Conservation (phyloP, 1,284 basidiomycete species). For the Ustilago xerochloae region DNA sequence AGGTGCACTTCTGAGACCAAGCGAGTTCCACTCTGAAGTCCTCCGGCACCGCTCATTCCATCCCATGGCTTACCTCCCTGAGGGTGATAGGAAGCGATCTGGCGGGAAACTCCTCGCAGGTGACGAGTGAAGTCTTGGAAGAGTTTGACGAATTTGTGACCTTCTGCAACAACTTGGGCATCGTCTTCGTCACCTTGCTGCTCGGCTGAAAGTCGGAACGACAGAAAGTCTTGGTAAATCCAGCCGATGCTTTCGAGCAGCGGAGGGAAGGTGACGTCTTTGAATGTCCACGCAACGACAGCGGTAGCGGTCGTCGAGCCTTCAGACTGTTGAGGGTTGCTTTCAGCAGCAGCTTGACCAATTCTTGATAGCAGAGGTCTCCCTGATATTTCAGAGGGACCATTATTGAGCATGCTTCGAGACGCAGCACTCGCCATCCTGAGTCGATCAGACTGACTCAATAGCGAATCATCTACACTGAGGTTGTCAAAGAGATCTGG, state of each 20-base stretch:
- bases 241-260: conserved; percentile 14
- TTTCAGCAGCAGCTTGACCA: too few species aligned
- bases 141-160: conserved; percentile 13
- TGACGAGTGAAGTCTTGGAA: conserved; percentile 15
- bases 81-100: conserved; percentile 26
- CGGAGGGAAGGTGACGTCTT: conserved; percentile 25
- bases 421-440: too few species aligned
- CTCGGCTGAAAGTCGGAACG: too few species aligned
- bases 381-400: too few species aligned
- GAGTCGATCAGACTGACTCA: not conserved
- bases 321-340: not conserved
- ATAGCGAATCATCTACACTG: too few species aligned
- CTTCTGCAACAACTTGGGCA: conserved; percentile 4
- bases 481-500: conserved; percentile 1
- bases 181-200: not conserved
- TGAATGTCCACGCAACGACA: conserved; percentile 12
- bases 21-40: not conserved
- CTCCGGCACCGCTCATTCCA: not conserved
- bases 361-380: too few species aligned
- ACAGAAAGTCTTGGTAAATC: conserved; percentile 5
- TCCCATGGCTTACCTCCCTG: not conserved
- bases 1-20: conserved; percentile 33
- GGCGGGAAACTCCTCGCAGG: conserved; percentile 11
- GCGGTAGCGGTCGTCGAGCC: not conserved
- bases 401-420: too few species aligned